Evolutionary conservation across 129 eudicot genomes (phyloP), one percentile per base, ranked within the genome.

Genomic region (Helianthus tuberosus): DNA sequence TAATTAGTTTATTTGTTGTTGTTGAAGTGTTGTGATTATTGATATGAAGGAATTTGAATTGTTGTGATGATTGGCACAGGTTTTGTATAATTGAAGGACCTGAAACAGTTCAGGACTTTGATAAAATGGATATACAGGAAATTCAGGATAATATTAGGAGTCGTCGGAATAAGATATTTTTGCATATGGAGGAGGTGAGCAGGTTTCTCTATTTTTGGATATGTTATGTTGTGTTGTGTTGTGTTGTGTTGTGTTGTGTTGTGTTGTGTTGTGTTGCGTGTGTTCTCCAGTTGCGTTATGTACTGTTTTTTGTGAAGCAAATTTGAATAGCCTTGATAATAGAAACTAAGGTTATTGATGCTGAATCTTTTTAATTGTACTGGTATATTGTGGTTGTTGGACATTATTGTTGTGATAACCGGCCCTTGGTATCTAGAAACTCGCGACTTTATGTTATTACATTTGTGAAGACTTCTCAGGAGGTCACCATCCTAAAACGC

Each of bases 61-160:
- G 74, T 5, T 15, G 49, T 54, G 75, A 11, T 57, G 47, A 8
- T 59, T 17, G 76, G 58, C 68, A 81, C 88, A 91, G 97, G 70
- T 91, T 91, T 77, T 91, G 97, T 74, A 91, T 91, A 77, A 91
- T 91, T 13, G 97, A 91, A 88, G 97, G 97, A 13, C 97, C 97
- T 52, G 97, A 91, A 72, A 84, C 95, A 35, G 97, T 91, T 10
- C 92, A 91, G 84, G 97, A 91, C 75, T 88, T 91, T 36, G 95
- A 89, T 54, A 84, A 86, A 73, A 91, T 91, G 97, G 95, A 91
- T 62, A 55, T 91, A 35, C 95, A 80, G 67, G 97, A 91, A 65
- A 91, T 91, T 66, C 97, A 86, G 52, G 95, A 91, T 63, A 91
- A 88, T 78, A 91, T 91, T 65, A 82, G 88, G 25, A 84, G 95